phyloP scores from a whole-genome alignment of 2,329 filamentous ascomycete genomes.

The Trichoderma harzianum region DNA sequence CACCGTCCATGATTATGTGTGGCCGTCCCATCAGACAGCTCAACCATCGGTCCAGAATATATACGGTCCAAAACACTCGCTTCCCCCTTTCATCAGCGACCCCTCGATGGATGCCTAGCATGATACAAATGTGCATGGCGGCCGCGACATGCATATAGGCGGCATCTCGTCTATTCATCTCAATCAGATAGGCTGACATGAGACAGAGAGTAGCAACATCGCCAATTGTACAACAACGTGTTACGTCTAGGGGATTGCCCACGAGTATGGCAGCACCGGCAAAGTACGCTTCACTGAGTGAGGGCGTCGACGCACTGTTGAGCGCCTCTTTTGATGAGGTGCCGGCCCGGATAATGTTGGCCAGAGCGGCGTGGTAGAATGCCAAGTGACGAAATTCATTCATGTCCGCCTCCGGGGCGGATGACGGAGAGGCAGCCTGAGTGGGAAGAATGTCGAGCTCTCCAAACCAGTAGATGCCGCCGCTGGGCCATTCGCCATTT shows the following conservation, averaged over 20 bases:
- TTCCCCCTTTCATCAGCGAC: slow-evolving; percentile 43
- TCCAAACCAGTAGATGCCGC: slow-evolving; percentile 49
- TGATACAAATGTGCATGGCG: slow-evolving; percentile 47
- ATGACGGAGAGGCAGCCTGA: slow-evolving; percentile 21
- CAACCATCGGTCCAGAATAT: slow-evolving; percentile 48
- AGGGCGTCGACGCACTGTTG: slow-evolving; percentile 20
- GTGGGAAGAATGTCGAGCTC: slow-evolving; percentile 35
- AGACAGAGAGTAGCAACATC: slow-evolving; percentile 45
- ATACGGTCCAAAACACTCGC: slow-evolving; percentile 51
- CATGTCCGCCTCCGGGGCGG: slow-evolving; percentile 23
- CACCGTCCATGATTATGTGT: slow-evolving; percentile 45
- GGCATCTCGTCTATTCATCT: slow-evolving; percentile 47
- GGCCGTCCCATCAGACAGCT: slow-evolving; percentile 50
- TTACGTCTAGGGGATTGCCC: slow-evolving; percentile 46
- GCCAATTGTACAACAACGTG: slow-evolving; percentile 35
- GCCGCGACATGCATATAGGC: slow-evolving; percentile 47
- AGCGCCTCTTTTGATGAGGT: slow-evolving; percentile 21
- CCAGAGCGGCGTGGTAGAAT: slow-evolving; percentile 46
- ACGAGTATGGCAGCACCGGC: slow-evolving; percentile 42
- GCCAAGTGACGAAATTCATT: slow-evolving; percentile 39
- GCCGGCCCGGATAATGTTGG: slow-evolving; percentile 35
- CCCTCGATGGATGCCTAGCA: slow-evolving; percentile 47
- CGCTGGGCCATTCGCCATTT: slow-evolving; percentile 39
- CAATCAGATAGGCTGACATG: slow-evolving; percentile 48
- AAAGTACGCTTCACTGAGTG: slow-evolving; percentile 44